Conservation (phyloP, 2,329 filamentous ascomycete genomes). For the Paracoccidioides brasiliensis region DNA sequence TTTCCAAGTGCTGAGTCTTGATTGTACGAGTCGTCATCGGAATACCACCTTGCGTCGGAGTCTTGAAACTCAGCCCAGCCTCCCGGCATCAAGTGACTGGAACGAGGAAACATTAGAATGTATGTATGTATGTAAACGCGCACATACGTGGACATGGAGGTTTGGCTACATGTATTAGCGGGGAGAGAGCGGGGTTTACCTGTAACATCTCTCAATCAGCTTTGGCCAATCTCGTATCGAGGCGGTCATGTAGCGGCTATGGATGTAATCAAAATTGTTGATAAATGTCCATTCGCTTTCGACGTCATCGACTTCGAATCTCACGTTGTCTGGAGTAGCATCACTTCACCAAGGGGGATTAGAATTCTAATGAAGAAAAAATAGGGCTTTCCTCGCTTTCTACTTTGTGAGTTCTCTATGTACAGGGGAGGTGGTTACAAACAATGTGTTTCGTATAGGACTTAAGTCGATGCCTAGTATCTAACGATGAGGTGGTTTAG, state of each 20-base stretch:
- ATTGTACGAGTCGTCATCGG: conserved; percentile 19
- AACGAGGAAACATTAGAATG: neutral
- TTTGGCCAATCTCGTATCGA: conserved; percentile 41
- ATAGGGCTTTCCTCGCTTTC: neutral
- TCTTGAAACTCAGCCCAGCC: conserved; percentile 28
- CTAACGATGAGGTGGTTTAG: conserved; percentile 7
- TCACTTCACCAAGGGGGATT: neutral
- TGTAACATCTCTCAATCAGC: conserved; percentile 36
- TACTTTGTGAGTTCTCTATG: neutral
- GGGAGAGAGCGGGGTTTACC: conserved; percentile 12
- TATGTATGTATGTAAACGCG: neutral
- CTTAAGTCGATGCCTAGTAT: conserved; percentile 3
- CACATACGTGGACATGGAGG: neutral
- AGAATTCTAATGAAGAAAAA: neutral
- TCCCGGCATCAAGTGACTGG: conserved; percentile 7
- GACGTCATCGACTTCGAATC: conserved; percentile 49
- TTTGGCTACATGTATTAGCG: neutral
- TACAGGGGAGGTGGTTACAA: neutral
- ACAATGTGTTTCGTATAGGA: neutral
- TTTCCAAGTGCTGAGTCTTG: conserved; percentile 11
- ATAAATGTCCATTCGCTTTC: conserved; percentile 46
- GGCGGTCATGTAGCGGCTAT: conserved; percentile 38
- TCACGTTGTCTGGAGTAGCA: conserved; percentile 46
- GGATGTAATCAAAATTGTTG: conserved; percentile 44
- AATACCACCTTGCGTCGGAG: conserved; percentile 16